phyloP scores from a whole-genome alignment of 1,139 yeast species.

The Scheffersomyces titani region DNA sequence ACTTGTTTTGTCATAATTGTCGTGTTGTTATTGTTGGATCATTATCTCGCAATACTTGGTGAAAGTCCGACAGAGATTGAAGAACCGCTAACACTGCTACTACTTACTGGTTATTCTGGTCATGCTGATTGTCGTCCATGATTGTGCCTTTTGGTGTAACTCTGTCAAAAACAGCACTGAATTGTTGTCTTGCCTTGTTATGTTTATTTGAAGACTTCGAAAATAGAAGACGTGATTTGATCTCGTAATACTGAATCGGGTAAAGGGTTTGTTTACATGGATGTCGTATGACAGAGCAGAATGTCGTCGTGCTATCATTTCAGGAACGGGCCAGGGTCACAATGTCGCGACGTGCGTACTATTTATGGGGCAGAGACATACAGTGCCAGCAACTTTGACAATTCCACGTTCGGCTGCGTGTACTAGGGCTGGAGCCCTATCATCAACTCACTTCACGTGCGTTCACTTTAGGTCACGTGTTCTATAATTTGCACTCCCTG shows the following conservation, averaged over 20 bases:
- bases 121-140: slow-evolving; percentile 21
- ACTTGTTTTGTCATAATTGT: too few species aligned
- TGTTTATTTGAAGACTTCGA: background rate
- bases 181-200: background rate
- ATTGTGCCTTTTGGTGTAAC: background rate
- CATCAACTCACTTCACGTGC: background rate
- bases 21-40: background rate
- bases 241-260: background rate
- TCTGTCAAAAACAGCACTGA: background rate
- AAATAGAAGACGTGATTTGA: background rate
- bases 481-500: background rate
- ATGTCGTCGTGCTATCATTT: background rate
- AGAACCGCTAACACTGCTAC: background rate
- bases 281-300: background rate
- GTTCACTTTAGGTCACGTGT: background rate
- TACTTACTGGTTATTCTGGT: slow-evolving; percentile 43
- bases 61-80: background rate
- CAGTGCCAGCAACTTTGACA: background rate
- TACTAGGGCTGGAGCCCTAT: background rate
- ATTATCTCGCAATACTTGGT: background rate
- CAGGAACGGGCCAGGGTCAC: background rate
- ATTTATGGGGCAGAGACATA: background rate
- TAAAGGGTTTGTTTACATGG: background rate
- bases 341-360: background rate
- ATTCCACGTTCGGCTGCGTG: background rate